Conservation (phyloP, 2,329 filamentous ascomycete species). For the Fusarium sarcochroum region DNA sequence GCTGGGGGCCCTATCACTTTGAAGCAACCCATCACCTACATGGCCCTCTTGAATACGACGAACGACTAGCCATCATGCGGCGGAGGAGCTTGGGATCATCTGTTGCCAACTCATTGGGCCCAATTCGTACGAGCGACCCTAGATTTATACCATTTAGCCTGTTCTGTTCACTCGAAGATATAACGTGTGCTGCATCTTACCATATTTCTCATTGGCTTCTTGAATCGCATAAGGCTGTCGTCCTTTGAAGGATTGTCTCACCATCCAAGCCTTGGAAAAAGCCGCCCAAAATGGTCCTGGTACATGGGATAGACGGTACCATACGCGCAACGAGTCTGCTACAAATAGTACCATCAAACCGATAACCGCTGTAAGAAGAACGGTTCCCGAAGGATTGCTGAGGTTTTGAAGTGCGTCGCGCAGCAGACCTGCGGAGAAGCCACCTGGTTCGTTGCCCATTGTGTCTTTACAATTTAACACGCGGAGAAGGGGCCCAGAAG, state of each 20-base stretch:
- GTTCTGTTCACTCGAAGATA: too few species aligned
- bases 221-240: constrained; percentile 46
- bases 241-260: constrained; percentile 45
- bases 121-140: constrained; percentile 18
- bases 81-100: constrained; percentile 46
- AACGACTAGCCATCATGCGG: constrained; percentile 61
- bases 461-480: background rate
- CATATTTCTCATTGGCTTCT: constrained; percentile 22
- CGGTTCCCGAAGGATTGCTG: background rate
- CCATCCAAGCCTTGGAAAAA: constrained; percentile 54
- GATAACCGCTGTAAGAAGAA: background rate
- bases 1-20: constrained; percentile 49
- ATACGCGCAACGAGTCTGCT: constrained; percentile 33
- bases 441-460: background rate
- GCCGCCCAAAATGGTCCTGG: constrained; percentile 53
- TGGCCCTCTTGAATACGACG: constrained; percentile 62
- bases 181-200: background rate
- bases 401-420: background rate
- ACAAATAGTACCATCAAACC: constrained; percentile 21
- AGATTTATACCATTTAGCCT: fast-evolving
- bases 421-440: background rate
- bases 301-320: constrained; percentile 54
- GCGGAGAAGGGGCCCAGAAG: background rate
- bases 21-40: constrained; percentile 61
- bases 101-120: constrained; percentile 19